These are phyloP conservation scores for Lactarius deliciosus DNA, from an alignment of 768 basidiomycete genomes.

Conservation along the genomic window DNA sequence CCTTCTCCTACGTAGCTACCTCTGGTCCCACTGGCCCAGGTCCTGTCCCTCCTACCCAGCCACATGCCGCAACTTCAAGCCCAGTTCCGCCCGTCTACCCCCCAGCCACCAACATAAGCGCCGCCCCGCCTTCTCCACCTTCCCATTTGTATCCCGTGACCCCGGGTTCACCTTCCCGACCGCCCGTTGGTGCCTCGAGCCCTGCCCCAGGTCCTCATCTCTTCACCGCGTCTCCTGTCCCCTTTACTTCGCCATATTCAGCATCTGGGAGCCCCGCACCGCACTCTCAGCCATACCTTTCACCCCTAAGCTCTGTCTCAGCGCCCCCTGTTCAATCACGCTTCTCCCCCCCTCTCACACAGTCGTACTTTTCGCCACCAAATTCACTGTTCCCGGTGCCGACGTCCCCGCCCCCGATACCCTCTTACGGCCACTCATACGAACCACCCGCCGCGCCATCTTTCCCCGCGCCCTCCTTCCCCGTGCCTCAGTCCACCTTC, in stretches of 20 bases:
- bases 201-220: background rate
- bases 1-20: background rate
- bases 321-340: background rate
- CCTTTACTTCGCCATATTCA: background rate
- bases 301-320: background rate
- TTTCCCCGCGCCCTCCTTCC: constrained; percentile 11
- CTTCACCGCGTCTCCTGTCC: background rate
- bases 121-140: background rate
- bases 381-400: background rate
- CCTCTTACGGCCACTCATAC: constrained; percentile 9
- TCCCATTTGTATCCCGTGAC: background rate
- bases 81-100: background rate
- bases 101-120: background rate
- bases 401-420: constrained; percentile 15
- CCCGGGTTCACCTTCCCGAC: background rate
- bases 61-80: constrained; percentile 6
- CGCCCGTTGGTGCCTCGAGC: background rate
- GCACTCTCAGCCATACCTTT: constrained; percentile 8
- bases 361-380: background rate
- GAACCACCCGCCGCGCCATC: background rate
- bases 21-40: background rate
- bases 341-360: background rate
- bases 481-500: constrained; percentile 10
- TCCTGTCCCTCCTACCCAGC: background rate
- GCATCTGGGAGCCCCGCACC: background rate